Base-by-base conservation (phyloP, 768 basidiomycete genomes). In the Leucosporidium scottii region DNA sequence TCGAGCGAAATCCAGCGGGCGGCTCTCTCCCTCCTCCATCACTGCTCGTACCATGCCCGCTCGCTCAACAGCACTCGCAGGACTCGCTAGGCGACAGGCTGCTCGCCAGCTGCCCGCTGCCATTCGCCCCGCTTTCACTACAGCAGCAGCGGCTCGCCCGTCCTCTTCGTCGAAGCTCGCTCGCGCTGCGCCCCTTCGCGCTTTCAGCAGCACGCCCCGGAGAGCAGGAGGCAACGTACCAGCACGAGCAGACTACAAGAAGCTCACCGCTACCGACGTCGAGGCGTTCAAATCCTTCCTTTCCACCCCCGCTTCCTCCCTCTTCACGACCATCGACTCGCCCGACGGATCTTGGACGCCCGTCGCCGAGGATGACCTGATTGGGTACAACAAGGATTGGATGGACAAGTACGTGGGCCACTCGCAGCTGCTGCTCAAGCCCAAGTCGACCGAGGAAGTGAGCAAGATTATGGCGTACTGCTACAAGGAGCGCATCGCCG, bases 381-480 rank as follows among this genome's bases (percentile, higher is more conserved):
- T 82, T 4, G 82, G 80, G 3, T 94, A 84, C 82, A 98, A 99
- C 78, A 81, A 83, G 71, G 94, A 99, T 78, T 74, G 73, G 73
- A 69, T 72, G 68, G 87, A 87, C 74, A 94, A 94, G 78, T 98
- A 93, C 77, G 83, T 83, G 62, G 96, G 94, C n/a, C 79, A 81
- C 23, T 85, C 90, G 13, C 85, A 86, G 21, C 88, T 92, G 31
- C 89, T 99, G 18, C 81, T 98, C 61, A 91, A 88, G 77, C 96
- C 96, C 8, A 89, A 86, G 74, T 86, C 89, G 2, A 89, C 90
- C 0, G 80, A 89, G 68, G 86, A 99, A 80, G 92, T 98, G 76
- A 88, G 87, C 78, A 81, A 88, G 73, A 88, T 97, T 62, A 82
- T 98, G 76, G 87, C 86, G 76, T 90, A 87, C 82, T 98, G 96